phyloP scores from a whole-genome alignment of 2,329 filamentous ascomycete species.

The Fusarium sp. region DNA sequence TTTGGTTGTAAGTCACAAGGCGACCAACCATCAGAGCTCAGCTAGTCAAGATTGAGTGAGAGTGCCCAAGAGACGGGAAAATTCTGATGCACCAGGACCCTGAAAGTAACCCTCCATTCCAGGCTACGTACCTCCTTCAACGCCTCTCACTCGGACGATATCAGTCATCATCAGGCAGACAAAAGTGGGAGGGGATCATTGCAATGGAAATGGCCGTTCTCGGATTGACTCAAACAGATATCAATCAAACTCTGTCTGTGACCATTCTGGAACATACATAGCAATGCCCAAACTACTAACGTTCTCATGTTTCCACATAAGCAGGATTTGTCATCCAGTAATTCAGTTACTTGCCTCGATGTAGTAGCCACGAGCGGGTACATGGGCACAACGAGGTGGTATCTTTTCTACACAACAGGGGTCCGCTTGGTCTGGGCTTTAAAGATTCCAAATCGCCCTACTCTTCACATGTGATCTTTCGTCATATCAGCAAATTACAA shows the following conservation, averaged over 20 bases:
- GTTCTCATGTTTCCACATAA: not conserved
- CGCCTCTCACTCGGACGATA: conserved; percentile 2
- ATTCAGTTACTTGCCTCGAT: not conserved
- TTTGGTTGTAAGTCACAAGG: conserved; percentile 25
- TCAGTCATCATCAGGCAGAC: conserved; percentile 22
- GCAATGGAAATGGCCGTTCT: not conserved
- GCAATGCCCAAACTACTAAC: not conserved
- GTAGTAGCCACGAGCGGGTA: conserved; percentile 11
- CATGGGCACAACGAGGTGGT: conserved; percentile 11
- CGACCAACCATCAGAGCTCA: conserved; percentile 24
- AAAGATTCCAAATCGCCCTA: conserved; percentile 37
- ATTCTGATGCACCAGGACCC: conserved; percentile 30
- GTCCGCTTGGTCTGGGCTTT: conserved; percentile 1
- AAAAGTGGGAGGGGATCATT: not conserved
- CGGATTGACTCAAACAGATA: not conserved
- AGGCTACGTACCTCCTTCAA: conserved; percentile 9
- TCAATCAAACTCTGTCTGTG: not conserved
- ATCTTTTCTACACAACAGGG: conserved; percentile 29
- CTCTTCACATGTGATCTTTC: conserved; percentile 25
- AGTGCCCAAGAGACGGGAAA: conserved; percentile 16
- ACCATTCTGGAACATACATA: not conserved
- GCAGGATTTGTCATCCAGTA: conserved; percentile 22
- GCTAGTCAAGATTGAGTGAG: conserved; percentile 27
- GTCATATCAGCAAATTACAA: conserved; percentile 30
- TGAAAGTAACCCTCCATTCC: conserved; percentile 28